Conservation (phyloP, 192 early-diverging fungal genomes). For the Entophlyctis helioformis region DNA sequence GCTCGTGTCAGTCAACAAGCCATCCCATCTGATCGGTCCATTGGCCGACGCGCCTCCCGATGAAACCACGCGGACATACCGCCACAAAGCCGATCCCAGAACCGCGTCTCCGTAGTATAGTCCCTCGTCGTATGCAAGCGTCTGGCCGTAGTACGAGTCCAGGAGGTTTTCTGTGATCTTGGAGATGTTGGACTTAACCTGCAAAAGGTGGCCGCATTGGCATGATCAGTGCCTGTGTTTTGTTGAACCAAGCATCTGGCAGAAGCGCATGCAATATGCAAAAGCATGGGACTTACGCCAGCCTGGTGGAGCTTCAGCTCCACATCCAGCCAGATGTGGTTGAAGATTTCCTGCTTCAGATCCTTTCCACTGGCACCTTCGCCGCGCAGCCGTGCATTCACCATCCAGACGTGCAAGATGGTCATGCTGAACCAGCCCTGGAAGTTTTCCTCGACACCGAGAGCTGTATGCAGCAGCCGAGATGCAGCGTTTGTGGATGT, state of each 20-base stretch:
- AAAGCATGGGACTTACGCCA: constrained; percentile 56
- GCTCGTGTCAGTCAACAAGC: neutral
- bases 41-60: no score
- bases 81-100: constrained; percentile 83
- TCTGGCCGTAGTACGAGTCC: constrained; percentile 73
- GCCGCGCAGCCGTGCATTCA: constrained; percentile 57
- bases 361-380: constrained; percentile 45
- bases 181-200: constrained; percentile 49
- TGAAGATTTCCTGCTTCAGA: constrained; percentile 78
- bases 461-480: constrained; percentile 4
- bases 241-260: neutral
- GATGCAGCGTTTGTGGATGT: no score
- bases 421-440: constrained; percentile 92
- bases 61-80: constrained; percentile 6
- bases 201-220: no score
- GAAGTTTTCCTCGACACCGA: constrained; percentile 69
- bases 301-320: constrained; percentile 72
- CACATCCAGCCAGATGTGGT: constrained; percentile 77
- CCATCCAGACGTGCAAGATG: constrained; percentile 87
- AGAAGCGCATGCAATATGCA: neutral
- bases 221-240: no score
- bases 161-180: constrained; percentile 73
- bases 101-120: constrained; percentile 71
- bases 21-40: neutral
- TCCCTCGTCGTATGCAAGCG: constrained; percentile 87